Evolutionary conservation across 805 yeast genomes (phyloP), one percentile per base, ranked within the genome.

Genomic region (Candida patagonica): DNA sequence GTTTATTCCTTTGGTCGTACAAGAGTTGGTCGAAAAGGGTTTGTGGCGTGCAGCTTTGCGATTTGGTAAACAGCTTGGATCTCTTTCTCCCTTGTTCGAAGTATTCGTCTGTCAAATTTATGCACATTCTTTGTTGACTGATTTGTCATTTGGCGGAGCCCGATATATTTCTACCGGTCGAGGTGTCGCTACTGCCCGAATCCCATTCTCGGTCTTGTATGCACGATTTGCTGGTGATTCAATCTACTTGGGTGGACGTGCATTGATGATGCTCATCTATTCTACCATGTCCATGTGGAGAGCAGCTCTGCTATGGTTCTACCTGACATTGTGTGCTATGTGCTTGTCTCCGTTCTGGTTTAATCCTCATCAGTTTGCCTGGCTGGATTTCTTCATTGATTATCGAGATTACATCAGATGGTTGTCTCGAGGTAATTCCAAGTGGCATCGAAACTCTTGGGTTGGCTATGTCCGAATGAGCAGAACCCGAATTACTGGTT

Each of bases 281-380:
- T 83, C 88, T 6, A 74, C 86, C 0, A 57, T 80, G 6, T 68
- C 95, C 0, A 81, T 85, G 72, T 87, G 97, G 97, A 94, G 85
- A 65, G 81, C 95, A 19, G 84, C 96, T 31, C 70, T 92, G 53
- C 64, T 89, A 48, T 92, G 96, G 96, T 92, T 92, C 76, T 92
- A 97, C 96, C 80, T 92, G 44, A 81, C 95, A 15, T 68, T 87
- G 52, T 71, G 87, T 35, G 84, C 97, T 2, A 72, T 92, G 66
- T 73, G 86, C 66, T 76, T 86, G 52, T 80, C 97, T 36, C 98
- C 98, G 55, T 87, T 89, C 62, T 58, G 92, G 45, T 92, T 86
- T 76, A 92, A 92, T 67, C 98, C 98, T 35, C 96, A 89, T 67
- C 97, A 92, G 70, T 92, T 88, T 63, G 78, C 96, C 38, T 81